Evolutionary conservation across 1,139 yeast species (phyloP), one percentile per base, ranked within the genome.

Genomic region (Yamadazyma triangularis): DNA sequence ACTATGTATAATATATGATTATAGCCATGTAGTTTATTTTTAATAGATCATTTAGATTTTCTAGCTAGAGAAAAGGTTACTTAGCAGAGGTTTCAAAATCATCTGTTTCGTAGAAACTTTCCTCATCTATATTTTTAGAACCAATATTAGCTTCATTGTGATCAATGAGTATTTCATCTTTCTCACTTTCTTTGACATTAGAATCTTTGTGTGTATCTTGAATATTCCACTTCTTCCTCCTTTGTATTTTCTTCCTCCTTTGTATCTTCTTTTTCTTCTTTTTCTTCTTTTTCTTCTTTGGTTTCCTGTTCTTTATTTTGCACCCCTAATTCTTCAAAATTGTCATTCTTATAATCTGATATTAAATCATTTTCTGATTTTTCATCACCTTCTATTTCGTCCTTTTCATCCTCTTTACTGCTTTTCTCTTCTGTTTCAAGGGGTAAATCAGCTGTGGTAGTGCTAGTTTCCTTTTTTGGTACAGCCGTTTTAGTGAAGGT

Each of bases 401-500:
- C 15, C 7, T 7, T 10, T 8, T 18, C 21, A 18, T 18, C 8
- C 10, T 18, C 10, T 7, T 18, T 18, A 18, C 7, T 8, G 10
- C 21, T 8, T 18, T 10, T 10, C 7, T 18, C 21, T 8, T 10
- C n/a, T n/a, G n/a, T n/a, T n/a, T n/a, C n/a, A n/a, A n/a, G n/a
- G n/a, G n/a, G n/a, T n/a, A n/a, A n/a, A n/a, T 18, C 20, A 18
- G 6, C 20, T 9, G 20, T 18, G 9, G 20, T 9, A 7, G 20
- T 22, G n/a, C 24, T 11, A 22, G 24, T 22, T 11, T 22, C 24
- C n/a, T 22, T 12, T 12, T 8, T 12, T 7, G 9, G 6, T 10
- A 15, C 3, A 21, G 20, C 31, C 8, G 26, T 22, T 28, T 31
- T 40, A 23, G 31, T 36, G 25, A 33, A 36, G 20, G 37, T 35